phyloP scores from a whole-genome alignment of 2,329 filamentous ascomycete genomes.

The Colletotrichum tropicale region DNA sequence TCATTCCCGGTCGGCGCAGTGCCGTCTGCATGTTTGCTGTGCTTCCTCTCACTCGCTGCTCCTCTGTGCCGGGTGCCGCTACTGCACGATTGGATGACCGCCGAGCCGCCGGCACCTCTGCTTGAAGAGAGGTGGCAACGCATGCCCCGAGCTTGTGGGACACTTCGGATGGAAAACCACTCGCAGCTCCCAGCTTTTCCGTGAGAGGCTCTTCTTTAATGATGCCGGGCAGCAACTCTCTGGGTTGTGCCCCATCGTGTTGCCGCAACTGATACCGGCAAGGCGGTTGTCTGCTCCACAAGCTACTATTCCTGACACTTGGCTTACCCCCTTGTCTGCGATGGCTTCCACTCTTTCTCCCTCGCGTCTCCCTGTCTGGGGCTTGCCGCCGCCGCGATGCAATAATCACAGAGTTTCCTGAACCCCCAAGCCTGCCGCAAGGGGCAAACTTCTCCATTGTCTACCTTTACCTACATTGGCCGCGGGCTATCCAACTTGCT shows the following conservation, averaged over 20 bases:
- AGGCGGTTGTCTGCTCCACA: neutral
- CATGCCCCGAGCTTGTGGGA: neutral
- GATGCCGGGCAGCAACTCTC: neutral
- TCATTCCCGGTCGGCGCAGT: slow-evolving; percentile 2
- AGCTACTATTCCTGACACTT: neutral
- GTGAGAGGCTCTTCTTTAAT: neutral
- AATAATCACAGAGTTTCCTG: neutral
- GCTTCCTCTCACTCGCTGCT: neutral
- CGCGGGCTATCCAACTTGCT: neutral
- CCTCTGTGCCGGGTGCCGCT: neutral
- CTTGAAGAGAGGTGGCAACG: neutral
- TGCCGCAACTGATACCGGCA: neutral
- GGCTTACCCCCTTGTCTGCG: neutral
- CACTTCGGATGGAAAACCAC: neutral
- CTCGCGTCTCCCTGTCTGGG: neutral
- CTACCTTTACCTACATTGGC: neutral
- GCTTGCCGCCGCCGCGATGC: neutral
- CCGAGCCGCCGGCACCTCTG: neutral
- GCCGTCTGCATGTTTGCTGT: neutral
- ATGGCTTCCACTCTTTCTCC: neutral
- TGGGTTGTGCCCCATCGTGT: neutral
- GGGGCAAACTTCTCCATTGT: neutral
- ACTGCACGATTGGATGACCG: neutral
- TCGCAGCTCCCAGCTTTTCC: neutral
- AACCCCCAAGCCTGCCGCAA: neutral